Evolutionary conservation across 345 rosid genomes (phyloP).

Genomic region (Eutrema japonicum): DNA sequence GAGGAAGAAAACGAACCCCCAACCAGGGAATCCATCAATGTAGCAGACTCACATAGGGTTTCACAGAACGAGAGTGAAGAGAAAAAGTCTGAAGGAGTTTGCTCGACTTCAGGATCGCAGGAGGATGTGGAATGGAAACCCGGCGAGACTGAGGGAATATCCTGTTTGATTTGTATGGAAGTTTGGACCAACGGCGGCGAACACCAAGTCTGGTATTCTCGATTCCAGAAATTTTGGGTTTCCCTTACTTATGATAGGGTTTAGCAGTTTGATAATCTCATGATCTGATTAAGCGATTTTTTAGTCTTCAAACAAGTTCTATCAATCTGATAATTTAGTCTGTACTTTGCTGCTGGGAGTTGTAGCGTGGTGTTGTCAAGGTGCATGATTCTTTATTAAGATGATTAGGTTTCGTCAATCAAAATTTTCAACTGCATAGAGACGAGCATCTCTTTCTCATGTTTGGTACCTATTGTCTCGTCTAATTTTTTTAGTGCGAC

Average conservation of each 20-base stretch:
- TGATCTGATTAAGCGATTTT: neutral
- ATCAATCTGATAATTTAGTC: neutral
- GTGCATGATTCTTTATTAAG: neutral
- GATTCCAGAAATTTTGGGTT: neutral
- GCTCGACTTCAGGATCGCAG: slow-evolving; percentile 51
- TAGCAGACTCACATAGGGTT: slow-evolving; percentile 44
- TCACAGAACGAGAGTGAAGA: slow-evolving; percentile 36
- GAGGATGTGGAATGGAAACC: slow-evolving; percentile 52
- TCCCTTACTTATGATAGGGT: neutral
- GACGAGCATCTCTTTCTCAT: neutral
- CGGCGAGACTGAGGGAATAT: slow-evolving; percentile 63
- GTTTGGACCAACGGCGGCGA: slow-evolving; percentile 70
- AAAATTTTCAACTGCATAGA: neutral
- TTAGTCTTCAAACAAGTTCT: neutral
- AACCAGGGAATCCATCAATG: slow-evolving; percentile 41
- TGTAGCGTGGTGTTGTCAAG: neutral
- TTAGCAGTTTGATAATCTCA: slow-evolving; percentile 20
- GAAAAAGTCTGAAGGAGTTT: slow-evolving; percentile 36
- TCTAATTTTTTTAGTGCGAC: neutral
- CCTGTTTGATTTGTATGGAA: slow-evolving; percentile 85
- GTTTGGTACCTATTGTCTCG: neutral
- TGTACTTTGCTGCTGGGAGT: neutral
- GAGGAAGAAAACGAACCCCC: slow-evolving; percentile 33
- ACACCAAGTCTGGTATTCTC: slow-evolving; percentile 70
- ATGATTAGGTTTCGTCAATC: slow-evolving; percentile 11